Percentiles rank a stretch among this genome's conserved stretches.
These are phyloP conservation scores for Panicum virgatum DNA, from an alignment of 202 grass and related monocot genomes.

Conservation along the genomic window DNA sequence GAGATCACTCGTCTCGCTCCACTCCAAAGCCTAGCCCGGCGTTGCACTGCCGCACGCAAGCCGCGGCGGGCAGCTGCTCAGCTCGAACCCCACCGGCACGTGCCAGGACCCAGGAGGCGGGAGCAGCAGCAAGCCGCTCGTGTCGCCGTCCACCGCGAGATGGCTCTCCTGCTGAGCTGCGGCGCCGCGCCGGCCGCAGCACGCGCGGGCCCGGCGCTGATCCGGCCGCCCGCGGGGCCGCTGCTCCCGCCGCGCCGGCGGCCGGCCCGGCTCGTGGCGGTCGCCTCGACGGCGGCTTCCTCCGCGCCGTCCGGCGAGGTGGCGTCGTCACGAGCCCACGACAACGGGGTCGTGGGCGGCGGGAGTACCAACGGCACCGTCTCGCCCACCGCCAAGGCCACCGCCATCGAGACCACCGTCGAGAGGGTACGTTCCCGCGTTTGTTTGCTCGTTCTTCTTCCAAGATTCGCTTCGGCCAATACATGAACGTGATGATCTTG, in stretches of 20 bases:
- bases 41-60: not conserved
- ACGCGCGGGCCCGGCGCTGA: not conserved
- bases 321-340: not conserved
- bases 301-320: conserved; percentile 20
- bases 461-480: not conserved
- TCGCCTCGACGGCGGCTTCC: conserved; percentile 25
- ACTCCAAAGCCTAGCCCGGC: not conserved
- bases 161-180: conserved; percentile 38
- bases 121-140: not conserved
- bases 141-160: not conserved
- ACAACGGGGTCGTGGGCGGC: conserved; percentile 20
- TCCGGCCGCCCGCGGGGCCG: not conserved
- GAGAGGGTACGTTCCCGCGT: conserved; percentile 50
- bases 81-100: not conserved
- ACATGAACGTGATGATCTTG: too few species aligned
- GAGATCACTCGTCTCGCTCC: not conserved
- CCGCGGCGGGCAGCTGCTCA: not conserved
- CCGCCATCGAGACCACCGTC: conserved; percentile 60
- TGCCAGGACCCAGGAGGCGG: not conserved
- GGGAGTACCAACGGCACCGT: conserved; percentile 37
- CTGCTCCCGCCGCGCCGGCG: too few species aligned
- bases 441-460: not conserved
- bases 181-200: not conserved
- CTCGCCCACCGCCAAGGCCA: not conserved
- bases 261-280: conserved; percentile 1